Percentiles rank a stretch among this genome's conserved stretches.
These are phyloP conservation scores for Saururus chinensis DNA, from an alignment of 164 flowering plant species.

Conservation along the genomic window DNA sequence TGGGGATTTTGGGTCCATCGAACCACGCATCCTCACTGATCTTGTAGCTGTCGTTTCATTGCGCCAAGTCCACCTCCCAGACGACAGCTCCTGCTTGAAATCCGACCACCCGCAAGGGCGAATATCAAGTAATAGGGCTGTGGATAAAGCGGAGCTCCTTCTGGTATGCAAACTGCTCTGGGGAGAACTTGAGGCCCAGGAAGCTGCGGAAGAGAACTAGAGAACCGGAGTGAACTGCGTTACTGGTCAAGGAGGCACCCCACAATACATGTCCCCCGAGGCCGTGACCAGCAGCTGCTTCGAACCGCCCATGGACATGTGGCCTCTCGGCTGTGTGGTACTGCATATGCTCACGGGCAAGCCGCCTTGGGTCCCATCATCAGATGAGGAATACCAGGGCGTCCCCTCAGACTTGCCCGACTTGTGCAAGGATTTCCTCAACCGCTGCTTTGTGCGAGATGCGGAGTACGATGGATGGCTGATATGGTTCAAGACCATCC, in stretches of 20 bases:
- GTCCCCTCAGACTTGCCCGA: no score
- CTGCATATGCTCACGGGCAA: no score
- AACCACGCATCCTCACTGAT: constrained; percentile 74
- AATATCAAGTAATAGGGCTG: constrained; percentile 31
- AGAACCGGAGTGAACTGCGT: no score
- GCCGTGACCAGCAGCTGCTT: constrained; percentile 21
- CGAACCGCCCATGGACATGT: no score
- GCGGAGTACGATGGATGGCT: no score
- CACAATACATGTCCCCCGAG: constrained; percentile 56
- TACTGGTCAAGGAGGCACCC: constrained; percentile 31
- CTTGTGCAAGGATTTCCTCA: no score
- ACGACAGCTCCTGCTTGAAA: constrained; percentile 47
- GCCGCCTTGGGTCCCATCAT: no score
- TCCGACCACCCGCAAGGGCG: constrained; percentile 39
- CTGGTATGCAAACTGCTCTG: constrained; percentile 41
- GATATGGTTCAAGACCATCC: no score
- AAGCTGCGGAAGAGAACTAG: constrained; percentile 66
- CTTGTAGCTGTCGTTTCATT: constrained; percentile 50
- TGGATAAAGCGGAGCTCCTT: constrained; percentile 35
- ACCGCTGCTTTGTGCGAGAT: no score
- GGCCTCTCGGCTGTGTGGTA: no score
- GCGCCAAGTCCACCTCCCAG: constrained; percentile 84
- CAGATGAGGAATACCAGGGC: no score
- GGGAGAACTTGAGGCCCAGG: constrained; percentile 64
- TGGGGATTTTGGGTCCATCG: constrained; percentile 28